Evolutionary conservation across 495 filamentous ascomycete genomes (phyloP).

Genomic region (Penicillium angulare): DNA sequence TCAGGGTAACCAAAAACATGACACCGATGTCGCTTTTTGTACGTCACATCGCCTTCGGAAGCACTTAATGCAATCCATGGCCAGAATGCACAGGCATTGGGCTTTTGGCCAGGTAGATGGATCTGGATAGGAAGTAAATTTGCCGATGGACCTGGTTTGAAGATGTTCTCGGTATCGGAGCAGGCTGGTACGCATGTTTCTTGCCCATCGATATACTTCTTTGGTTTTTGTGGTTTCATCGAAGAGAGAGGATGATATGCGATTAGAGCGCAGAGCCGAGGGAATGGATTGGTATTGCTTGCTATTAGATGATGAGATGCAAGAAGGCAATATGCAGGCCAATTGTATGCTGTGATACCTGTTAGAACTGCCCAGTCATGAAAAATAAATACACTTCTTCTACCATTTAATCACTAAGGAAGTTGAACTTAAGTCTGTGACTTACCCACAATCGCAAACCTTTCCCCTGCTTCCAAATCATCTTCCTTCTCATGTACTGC

Average conservation of each 20-base stretch:
- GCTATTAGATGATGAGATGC: constrained; percentile 46
- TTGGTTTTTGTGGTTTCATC: constrained; percentile 7
- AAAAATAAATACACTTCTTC: no score
- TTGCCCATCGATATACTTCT: background rate
- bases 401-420: no score
- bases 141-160: constrained; percentile 27
- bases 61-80: constrained; percentile 22
- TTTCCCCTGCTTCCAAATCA: constrained; percentile 42
- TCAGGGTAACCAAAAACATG: constrained; percentile 48
- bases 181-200: constrained; percentile 21
- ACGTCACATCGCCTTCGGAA: constrained; percentile 22
- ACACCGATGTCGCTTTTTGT: constrained; percentile 46
- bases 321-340: constrained; percentile 57
- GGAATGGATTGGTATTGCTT: constrained; percentile 39
- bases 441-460: constrained; percentile 49
- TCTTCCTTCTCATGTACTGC: constrained; percentile 44
- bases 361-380: background rate
- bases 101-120: constrained; percentile 49
- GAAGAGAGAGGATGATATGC: constrained; percentile 55
- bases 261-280: constrained; percentile 48
- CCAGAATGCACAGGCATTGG: constrained; percentile 30
- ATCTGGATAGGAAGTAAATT: constrained; percentile 52
- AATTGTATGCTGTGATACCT: constrained; percentile 46
- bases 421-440: background rate
- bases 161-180: constrained; percentile 32